Percentiles rank a stretch among this genome's conserved stretches.
These are phyloP conservation scores for Candida incommunis DNA, from an alignment of 805 yeast species.

Conservation along the genomic window DNA sequence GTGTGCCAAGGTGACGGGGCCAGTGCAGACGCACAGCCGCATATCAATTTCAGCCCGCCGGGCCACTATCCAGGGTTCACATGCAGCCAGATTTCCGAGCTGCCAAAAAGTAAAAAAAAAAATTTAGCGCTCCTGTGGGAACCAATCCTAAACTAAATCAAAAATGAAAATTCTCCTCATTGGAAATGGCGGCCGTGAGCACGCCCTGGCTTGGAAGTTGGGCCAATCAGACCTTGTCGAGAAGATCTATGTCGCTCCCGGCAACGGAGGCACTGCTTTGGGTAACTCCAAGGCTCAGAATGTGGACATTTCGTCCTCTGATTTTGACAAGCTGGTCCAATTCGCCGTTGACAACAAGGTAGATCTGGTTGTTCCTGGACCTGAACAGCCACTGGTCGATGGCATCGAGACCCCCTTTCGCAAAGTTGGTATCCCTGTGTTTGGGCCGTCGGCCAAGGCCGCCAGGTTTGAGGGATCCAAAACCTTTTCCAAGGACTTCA, in stretches of 20 bases:
- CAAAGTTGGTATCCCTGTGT: constrained; percentile 82
- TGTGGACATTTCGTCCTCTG: constrained; percentile 53
- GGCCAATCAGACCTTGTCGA: constrained; percentile 61
- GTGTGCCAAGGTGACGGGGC: no score
- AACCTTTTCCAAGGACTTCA: constrained; percentile 84
- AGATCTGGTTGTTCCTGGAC: constrained; percentile 84
- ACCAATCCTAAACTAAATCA: no score
- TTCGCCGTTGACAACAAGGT: constrained; percentile 61
- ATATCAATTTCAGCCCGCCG: no score
- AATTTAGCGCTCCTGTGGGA: background rate
- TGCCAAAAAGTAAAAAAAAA: background rate
- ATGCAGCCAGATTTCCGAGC: no score
- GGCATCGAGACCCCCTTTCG: constrained; percentile 67
- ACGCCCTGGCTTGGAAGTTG: constrained; percentile 87
- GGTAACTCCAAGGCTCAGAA: constrained; percentile 42
- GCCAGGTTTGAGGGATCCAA: constrained; percentile 96
- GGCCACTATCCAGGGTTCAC: no score
- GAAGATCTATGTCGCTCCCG: constrained; percentile 84
- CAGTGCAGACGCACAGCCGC: no score
- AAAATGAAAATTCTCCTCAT: constrained; percentile 64
- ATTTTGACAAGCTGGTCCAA: constrained; percentile 54
- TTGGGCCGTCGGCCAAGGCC: constrained; percentile 89
- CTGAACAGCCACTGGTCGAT: constrained; percentile 97
- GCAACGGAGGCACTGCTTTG: constrained; percentile 73
- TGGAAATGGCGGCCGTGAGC: constrained; percentile 99